These are phyloP conservation scores for Auricularia auricula-judae DNA, from an alignment of 768 basidiomycete species.

Conservation along the genomic window DNA sequence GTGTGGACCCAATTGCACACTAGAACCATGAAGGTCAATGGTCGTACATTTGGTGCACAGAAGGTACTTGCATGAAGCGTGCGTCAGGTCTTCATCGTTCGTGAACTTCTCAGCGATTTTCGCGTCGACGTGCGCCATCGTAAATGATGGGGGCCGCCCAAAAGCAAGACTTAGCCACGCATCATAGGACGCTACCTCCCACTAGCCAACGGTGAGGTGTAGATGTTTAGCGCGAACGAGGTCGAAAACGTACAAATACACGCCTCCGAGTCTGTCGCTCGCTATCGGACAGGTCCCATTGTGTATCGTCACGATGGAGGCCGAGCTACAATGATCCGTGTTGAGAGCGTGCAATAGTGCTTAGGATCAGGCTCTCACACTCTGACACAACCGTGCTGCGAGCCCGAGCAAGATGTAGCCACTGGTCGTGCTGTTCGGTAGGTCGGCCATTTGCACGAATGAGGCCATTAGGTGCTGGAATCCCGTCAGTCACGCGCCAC, in stretches of 20 bases:
- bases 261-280: background rate
- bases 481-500: slow-evolving; percentile 18
- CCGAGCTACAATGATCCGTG: background rate
- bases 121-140: slow-evolving; percentile 2
- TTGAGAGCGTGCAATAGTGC: too few relatives aligned
- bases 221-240: too few relatives aligned
- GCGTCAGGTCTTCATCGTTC: background rate
- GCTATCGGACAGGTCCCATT: background rate
- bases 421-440: background rate
- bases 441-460: background rate
- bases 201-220: background rate
- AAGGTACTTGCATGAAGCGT: background rate
- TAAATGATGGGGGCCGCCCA: background rate
- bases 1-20: slow-evolving; percentile 2
- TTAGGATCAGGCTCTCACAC: background rate
- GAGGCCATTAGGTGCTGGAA: slow-evolving; percentile 1
- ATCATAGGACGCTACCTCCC: background rate
- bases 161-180: background rate
- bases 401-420: background rate
- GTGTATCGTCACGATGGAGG: background rate
- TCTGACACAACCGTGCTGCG: background rate
- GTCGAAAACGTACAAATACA: background rate
- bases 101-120: background rate
- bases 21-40: background rate
- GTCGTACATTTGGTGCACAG: background rate